These are phyloP conservation scores for Diaporthe batatas DNA, from an alignment of 2,329 filamentous ascomycete species.

Conservation along the genomic window DNA sequence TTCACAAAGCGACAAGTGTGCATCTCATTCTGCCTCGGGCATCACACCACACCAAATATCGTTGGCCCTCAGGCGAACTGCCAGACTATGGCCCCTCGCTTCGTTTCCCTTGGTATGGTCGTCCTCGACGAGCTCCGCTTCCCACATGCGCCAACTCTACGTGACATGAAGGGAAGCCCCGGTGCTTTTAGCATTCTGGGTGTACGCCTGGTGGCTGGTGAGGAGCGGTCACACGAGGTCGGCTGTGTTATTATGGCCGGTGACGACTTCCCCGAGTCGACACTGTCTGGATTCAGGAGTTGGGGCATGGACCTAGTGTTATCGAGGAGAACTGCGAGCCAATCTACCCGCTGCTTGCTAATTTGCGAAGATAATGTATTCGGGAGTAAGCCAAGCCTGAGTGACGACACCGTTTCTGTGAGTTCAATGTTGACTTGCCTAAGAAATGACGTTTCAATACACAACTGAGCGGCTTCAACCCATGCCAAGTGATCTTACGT, in stretches of 20 bases:
- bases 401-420: not conserved
- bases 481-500: slow-evolving; percentile 35
- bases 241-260: slow-evolving; percentile 29
- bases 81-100: slow-evolving; percentile 38
- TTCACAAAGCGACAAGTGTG: not conserved
- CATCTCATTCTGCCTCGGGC: not conserved
- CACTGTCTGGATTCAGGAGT: slow-evolving; percentile 8
- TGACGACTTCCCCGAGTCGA: slow-evolving; percentile 30
- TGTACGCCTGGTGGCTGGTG: slow-evolving; percentile 29
- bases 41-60: not conserved
- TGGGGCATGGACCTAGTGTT: slow-evolving; percentile 27
- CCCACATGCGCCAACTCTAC: slow-evolving; percentile 45
- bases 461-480: slow-evolving; percentile 43
- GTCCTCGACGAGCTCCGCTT: slow-evolving; percentile 53
- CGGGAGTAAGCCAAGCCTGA: slow-evolving; percentile 5
- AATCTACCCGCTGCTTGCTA: slow-evolving; percentile 35
- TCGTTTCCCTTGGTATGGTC: slow-evolving; percentile 51
- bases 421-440: slow-evolving; percentile 45
- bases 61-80: too few species aligned
- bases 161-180: slow-evolving; percentile 51
- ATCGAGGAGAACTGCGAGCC: not conserved
- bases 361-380: slow-evolving; percentile 30
- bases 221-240: slow-evolving; percentile 9
- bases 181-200: slow-evolving; percentile 50
- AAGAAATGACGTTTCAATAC: slow-evolving; percentile 46